Percentiles rank a stretch among this genome's conserved stretches.
phyloP scores from a whole-genome alignment of 2,329 filamentous ascomycete genomes.

The Periconia sp. region DNA sequence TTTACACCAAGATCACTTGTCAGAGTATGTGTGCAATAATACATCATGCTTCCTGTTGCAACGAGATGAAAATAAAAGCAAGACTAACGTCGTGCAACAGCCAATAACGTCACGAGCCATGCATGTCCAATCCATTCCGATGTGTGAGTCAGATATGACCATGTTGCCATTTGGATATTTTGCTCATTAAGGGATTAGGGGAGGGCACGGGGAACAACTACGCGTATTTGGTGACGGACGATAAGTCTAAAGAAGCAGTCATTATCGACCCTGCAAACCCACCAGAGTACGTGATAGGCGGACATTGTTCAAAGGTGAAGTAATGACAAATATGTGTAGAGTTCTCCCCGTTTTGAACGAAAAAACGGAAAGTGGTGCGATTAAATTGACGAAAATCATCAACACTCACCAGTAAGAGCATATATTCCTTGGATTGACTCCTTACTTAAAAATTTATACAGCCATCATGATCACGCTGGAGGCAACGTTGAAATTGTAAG shows the following conservation, averaged over 20 bases:
- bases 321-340: conserved; percentile 42
- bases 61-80: too few species aligned
- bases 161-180: neutral
- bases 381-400: conserved; percentile 85
- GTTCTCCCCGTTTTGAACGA: conserved; percentile 70
- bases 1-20: conserved; percentile 20
- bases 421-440: neutral
- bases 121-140: conserved; percentile 86
- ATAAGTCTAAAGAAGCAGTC: conserved; percentile 53
- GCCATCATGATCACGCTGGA: conserved; percentile 92
- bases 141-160: conserved; percentile 62
- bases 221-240: conserved; percentile 64
- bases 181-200: conserved; percentile 54
- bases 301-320: neutral
- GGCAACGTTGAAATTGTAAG: conserved; percentile 79
- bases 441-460: conserved; percentile 42
- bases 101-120: conserved; percentile 56
- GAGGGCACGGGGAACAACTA: conserved; percentile 80
- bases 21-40: conserved; percentile 12
- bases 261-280: conserved; percentile 82
- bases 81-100: conserved; percentile 28
- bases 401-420: conserved; percentile 90
- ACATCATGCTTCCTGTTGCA: neutral
- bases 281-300: conserved; percentile 63
- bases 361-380: conserved; percentile 68